Base-by-base conservation (phyloP, 1,284 basidiomycete genomes). In the Rhodotorula sp. region DNA sequence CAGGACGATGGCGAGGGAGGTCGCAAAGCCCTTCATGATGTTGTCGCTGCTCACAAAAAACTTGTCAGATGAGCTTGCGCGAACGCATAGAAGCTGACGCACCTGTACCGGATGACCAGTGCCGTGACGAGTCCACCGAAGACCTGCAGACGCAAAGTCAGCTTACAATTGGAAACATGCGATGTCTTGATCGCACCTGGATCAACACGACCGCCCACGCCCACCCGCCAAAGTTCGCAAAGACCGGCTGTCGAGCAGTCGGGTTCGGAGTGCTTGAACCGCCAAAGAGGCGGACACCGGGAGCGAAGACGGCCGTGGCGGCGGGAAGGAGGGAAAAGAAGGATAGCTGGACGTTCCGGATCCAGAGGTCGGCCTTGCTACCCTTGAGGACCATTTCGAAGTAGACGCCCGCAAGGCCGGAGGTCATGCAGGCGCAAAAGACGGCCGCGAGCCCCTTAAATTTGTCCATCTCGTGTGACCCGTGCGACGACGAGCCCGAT, bases 331-430 rank as follows among this genome's bases (percentile, higher is more conserved):
- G 85, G 34, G 92, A 95, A 83, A 97, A 98, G 68, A 93, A 84
- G 31, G 93, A 96, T 20, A 99, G 86, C 79, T 98, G 95, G 61
- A 96, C 91, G 81, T 98, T 99, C 76, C 95, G 89, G 65, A 95
- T 89, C 94, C 94, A 97, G 11, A 98, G 85, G 80, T 96, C 93
- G 26, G 87, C 87, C 75, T 87, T 87, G 16, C 90, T 91, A 4
- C 81, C 89, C 82, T 98, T 98, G 78, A 98, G 84, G 26, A 98
- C 92, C 88, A 94, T 94, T 83, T 98, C 95, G 77, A 98, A 97
- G 83, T 98, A 98, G 37, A 97, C 95, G 20, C 95, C 94, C 0
- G 95, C 95, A n/a, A 98, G 87, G 47, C 95, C 95, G 0, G 93
- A 96, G 0, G 94, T 97, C 81, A 97, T 87, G 82, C 94, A 98